Evolutionary conservation across 306 rosid genomes (phyloP).

Genomic region (Abrus pulchellus): DNA sequence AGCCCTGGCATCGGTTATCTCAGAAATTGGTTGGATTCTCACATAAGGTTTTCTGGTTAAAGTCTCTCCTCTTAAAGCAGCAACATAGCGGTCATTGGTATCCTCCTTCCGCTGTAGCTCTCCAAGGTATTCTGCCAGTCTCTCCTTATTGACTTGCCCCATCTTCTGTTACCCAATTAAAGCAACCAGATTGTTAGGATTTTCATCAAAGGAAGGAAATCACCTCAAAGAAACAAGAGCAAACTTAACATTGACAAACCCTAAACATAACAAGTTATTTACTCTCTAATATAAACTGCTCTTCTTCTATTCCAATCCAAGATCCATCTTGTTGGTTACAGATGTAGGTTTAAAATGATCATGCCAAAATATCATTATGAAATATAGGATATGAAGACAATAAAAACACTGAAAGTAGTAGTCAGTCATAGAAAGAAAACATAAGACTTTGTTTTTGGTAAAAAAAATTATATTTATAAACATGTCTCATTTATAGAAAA

Average conservation of each 20-base stretch:
- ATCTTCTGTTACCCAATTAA: slow-evolving; percentile 67
- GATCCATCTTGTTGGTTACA: too few relatives aligned
- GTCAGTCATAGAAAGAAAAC: background rate
- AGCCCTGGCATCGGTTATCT: slow-evolving; percentile 44
- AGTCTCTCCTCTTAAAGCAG: slow-evolving; percentile 87
- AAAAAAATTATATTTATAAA: background rate
- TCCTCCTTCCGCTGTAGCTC: slow-evolving; percentile 83
- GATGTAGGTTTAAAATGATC: slow-evolving; percentile 1
- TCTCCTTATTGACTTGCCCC: slow-evolving; percentile 83
- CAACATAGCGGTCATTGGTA: slow-evolving; percentile 90
- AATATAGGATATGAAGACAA: background rate
- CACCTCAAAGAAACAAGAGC: background rate
- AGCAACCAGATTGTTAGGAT: slow-evolving; percentile 8
- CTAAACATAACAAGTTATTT: background rate
- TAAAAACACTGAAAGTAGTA: background rate
- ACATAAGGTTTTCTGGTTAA: slow-evolving; percentile 86
- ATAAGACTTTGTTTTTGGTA: too few relatives aligned
- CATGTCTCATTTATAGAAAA: too few relatives aligned
- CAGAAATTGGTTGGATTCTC: slow-evolving; percentile 82
- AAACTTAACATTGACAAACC: background rate
- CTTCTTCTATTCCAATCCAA: too few relatives aligned
- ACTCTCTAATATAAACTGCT: too few relatives aligned
- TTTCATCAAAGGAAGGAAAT: slow-evolving; percentile 6
- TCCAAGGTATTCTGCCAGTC: slow-evolving; percentile 77
- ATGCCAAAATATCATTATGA: background rate